Percentiles rank a stretch among this genome's conserved stretches.
phyloP scores from a whole-genome alignment of 2,329 filamentous ascomycete genomes.

The Colletotrichum zoysiae region DNA sequence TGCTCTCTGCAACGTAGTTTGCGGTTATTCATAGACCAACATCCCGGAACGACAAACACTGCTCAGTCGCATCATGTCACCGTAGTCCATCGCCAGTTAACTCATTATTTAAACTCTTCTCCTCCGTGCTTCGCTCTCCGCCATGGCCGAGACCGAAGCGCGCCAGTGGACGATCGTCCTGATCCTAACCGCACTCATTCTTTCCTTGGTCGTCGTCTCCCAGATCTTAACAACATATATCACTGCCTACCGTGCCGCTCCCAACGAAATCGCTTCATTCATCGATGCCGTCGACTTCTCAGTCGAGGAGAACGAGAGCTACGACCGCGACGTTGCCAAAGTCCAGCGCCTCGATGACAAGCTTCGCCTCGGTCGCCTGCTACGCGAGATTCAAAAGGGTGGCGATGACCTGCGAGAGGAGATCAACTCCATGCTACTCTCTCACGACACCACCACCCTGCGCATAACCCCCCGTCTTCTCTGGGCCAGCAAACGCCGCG shows the following conservation, averaged over 20 bases:
- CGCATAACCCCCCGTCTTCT: constrained; percentile 64
- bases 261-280: constrained; percentile 68
- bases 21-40: constrained; percentile 1
- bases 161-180: constrained; percentile 70
- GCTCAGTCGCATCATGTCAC: constrained; percentile 28
- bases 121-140: constrained; percentile 44
- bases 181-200: constrained; percentile 67
- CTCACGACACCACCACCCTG: constrained; percentile 52
- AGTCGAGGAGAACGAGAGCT: constrained; percentile 73
- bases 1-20: background rate
- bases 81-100: constrained; percentile 15
- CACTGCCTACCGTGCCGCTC: constrained; percentile 68
- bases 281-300: constrained; percentile 73
- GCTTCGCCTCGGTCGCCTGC: constrained; percentile 67
- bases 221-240: constrained; percentile 66
- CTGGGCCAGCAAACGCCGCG: constrained; percentile 68
- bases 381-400: constrained; percentile 72
- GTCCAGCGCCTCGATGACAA: constrained; percentile 73
- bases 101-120: constrained; percentile 7
- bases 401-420: constrained; percentile 73
- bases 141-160: constrained; percentile 64
- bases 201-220: constrained; percentile 66
- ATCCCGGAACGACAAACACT: constrained; percentile 4
- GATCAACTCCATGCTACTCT: constrained; percentile 64
- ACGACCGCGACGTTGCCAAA: constrained; percentile 70